Evolutionary conservation across 2,329 filamentous ascomycete genomes (phyloP), one percentile per base, ranked within the genome.

Genomic region (Fusarium coffeatum): DNA sequence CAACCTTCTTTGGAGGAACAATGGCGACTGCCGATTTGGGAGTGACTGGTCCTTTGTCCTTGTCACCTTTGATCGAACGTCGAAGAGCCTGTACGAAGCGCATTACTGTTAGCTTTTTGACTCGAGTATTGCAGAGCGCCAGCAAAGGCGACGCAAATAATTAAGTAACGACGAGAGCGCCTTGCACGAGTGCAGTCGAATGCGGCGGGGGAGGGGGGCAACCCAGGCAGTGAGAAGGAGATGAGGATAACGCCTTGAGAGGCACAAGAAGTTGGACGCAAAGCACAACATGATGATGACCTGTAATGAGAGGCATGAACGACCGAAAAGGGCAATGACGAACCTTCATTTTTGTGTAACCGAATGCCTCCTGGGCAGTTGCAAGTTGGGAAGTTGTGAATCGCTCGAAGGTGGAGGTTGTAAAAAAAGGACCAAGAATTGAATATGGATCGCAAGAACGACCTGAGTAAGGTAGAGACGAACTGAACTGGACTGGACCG

Each of bases 1-100:
- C 84, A 80, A 97, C 93, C 90, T 97, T 97, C 82, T 97, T 97
- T 3, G 94, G 94, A 55, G 94, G 93, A 27, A 96, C 88, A 77
- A 97, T 97, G 55, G 94, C 93, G 71, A 95, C 88, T 42, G 93
- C 92, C 59, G 94, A 92, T 80, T 97, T 97, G 69, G 92, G 91
- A 18, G 91, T 89, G 73, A 97, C 92, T 60, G 92, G 87, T 78
- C 93, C 91, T 71, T 89, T 88, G 79, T 90, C 89, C 85, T 94
- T 97, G 74, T 97, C 93, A 80, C 92, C 91, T 84, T 97, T 97
- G 82, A 97, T 92, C 68, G 93, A 97, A 83, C 93, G 88, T 80
- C 94, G 89, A 81, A 97, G 88, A 79, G 90, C 91, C 91, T 93
- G 83, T 49, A 85, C 72, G 42, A 81, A 74, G 76, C 80, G 80